A percentile compares a stretch with the other conserved stretches of the same genome.
phyloP scores from a whole-genome alignment of 1,139 yeast genomes.

The Blastobotrys apis region DNA sequence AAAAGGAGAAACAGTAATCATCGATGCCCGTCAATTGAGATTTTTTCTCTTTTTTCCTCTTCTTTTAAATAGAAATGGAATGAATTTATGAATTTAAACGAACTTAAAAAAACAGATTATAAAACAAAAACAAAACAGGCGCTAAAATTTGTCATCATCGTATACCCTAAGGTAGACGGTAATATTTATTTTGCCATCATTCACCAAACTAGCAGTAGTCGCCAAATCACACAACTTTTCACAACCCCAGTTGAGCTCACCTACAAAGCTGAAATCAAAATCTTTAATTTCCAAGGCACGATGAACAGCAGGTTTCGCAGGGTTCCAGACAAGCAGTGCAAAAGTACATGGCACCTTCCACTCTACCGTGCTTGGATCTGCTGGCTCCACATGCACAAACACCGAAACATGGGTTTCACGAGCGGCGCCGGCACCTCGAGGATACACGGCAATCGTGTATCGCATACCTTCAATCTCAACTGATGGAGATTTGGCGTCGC shows the following conservation, averaged over 20 bases:
- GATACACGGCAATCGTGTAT: constrained; percentile 14
- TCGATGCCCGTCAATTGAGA: not conserved
- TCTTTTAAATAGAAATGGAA: not conserved
- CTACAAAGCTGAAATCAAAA: constrained; percentile 12
- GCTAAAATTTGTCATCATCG: constrained; percentile 12
- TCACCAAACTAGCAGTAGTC: constrained; percentile 1
- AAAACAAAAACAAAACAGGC: not conserved
- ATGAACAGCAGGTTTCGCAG: constrained; percentile 8
- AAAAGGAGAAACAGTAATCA: constrained; percentile 25
- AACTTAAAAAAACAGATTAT: not conserved
- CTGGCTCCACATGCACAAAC: constrained; percentile 11
- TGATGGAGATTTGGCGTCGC: constrained; percentile 13
- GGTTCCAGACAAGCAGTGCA: constrained; percentile 13
- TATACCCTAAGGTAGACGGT: constrained; percentile 12
- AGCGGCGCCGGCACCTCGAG: constrained; percentile 13
- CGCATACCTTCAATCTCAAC: constrained; percentile 10
- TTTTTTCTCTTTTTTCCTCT: not conserved
- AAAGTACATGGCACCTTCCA: constrained; percentile 14
- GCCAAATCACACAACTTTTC: constrained; percentile 11
- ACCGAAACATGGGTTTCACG: constrained; percentile 9
- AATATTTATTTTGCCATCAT: constrained; percentile 3
- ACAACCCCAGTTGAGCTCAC: constrained; percentile 13
- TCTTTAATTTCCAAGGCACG: constrained; percentile 12
- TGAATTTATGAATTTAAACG: not conserved
- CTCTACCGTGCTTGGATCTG: constrained; percentile 3